These are phyloP conservation scores for Calonectria multiphialidica DNA, from an alignment of 2,329 filamentous ascomycete genomes.

Conservation along the genomic window DNA sequence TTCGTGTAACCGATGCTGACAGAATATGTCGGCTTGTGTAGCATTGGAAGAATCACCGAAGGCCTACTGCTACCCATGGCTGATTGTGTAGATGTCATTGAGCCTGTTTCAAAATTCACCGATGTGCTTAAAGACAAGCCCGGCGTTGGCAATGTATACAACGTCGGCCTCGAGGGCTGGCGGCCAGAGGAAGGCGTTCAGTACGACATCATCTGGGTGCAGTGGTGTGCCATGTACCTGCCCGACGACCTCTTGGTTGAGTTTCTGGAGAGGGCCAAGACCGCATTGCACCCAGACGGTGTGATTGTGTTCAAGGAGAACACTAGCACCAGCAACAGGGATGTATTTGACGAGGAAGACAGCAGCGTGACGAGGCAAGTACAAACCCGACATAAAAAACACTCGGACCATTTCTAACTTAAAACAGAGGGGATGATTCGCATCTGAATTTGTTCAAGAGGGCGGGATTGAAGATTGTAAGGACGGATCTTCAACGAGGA, in stretches of 20 bases:
- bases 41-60: conserved; percentile 86
- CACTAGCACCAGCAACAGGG: conserved; percentile 65
- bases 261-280: conserved; percentile 74
- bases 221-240: conserved; percentile 91
- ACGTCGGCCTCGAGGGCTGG: conserved; percentile 82
- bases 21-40: conserved; percentile 39
- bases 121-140: conserved; percentile 66
- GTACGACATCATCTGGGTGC: conserved; percentile 90
- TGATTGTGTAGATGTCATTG: conserved; percentile 83
- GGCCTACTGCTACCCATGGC: conserved; percentile 80
- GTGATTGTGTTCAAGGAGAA: conserved; percentile 74
- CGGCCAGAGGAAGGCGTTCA: conserved; percentile 53
- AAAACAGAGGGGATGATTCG: conserved; percentile 74
- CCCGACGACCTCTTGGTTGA: conserved; percentile 78
- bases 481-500: conserved; percentile 74
- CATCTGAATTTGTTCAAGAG: conserved; percentile 77
- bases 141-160: conserved; percentile 74
- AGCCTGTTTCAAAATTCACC: conserved; percentile 88
- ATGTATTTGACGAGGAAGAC: conserved; percentile 82
- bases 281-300: conserved; percentile 45
- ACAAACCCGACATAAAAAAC: conserved; percentile 46
- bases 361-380: conserved; percentile 78
- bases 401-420: neutral
- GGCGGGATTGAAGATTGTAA: conserved; percentile 77
- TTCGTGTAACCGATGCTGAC: neutral